These are phyloP conservation scores for Takakia lepidozioides DNA, from an alignment of 225 moss, liverwort and hornwort species.

Conservation along the genomic window DNA sequence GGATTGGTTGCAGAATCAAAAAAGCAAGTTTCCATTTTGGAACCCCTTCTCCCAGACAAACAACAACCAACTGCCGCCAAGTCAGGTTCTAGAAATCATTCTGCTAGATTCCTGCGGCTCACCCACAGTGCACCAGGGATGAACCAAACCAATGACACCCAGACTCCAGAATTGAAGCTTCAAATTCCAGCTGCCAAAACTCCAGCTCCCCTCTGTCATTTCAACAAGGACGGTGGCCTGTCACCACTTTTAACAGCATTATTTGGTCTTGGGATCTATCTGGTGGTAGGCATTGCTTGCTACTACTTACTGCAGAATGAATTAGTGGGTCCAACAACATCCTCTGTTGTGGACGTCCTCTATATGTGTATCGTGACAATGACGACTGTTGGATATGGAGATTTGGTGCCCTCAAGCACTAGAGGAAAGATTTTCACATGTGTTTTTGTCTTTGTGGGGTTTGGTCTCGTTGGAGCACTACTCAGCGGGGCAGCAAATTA, in stretches of 20 bases:
- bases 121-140: conserved; percentile 23
- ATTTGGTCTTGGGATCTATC: conserved; percentile 18
- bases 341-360: conserved; percentile 30
- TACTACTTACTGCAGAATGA: conserved; percentile 25
- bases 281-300: conserved; percentile 34
- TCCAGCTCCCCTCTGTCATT: conserved; percentile 18
- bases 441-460: too few species aligned
- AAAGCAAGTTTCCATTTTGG: too few species aligned
- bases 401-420: conserved; percentile 26
- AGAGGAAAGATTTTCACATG: too few species aligned
- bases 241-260: conserved; percentile 26
- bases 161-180: conserved; percentile 9
- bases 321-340: conserved; percentile 16
- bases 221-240: conserved; percentile 9
- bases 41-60: too few species aligned
- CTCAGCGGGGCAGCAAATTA: conserved; percentile 61
- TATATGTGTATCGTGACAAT: conserved; percentile 52
- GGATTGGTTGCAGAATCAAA: too few species aligned
- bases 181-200: conserved; percentile 10
- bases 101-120: too few species aligned
- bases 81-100: too few species aligned
- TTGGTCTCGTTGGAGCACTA: conserved; percentile 58
- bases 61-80: too few species aligned
- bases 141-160: conserved; percentile 7
- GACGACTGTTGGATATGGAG: conserved; percentile 53